A percentile compares a stretch with the other conserved stretches of the same genome.
Evolutionary conservation across 192 early-diverging fungal genomes (phyloP).

Genomic region (Linnemannia schmuckeri): DNA sequence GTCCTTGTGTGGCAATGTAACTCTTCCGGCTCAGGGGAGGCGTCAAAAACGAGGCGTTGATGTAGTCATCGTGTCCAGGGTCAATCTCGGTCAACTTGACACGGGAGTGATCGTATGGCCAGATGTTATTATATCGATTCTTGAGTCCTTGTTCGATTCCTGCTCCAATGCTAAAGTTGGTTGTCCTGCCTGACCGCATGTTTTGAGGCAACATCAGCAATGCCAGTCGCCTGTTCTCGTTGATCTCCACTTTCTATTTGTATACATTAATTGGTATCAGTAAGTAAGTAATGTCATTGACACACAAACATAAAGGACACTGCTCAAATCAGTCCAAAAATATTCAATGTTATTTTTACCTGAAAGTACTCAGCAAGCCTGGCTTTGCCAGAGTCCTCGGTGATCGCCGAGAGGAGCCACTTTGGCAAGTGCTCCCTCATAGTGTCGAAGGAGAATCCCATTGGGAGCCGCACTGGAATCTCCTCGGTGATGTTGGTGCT

Average conservation of each 20-base stretch:
- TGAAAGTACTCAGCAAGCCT: slow-evolving; percentile 56
- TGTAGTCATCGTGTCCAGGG: slow-evolving; percentile 54
- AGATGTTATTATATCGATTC: slow-evolving; percentile 90
- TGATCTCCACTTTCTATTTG: slow-evolving; percentile 70
- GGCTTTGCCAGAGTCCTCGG: slow-evolving; percentile 32
- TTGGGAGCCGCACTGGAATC: slow-evolving; percentile 67
- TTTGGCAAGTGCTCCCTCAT: slow-evolving; percentile 31
- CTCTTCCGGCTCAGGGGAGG: slow-evolving; percentile 46
- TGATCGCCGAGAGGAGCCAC: slow-evolving; percentile 31
- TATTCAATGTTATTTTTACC: slow-evolving; percentile 16
- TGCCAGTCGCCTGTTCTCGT: slow-evolving; percentile 78
- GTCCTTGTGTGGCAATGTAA: slow-evolving; percentile 79
- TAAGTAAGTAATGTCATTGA: slow-evolving; percentile 40
- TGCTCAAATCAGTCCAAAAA: background rate
- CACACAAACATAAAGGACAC: slow-evolving; percentile 17
- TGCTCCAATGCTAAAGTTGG: slow-evolving; percentile 80
- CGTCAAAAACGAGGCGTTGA: slow-evolving; percentile 58
- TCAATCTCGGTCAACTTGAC: slow-evolving; percentile 59
- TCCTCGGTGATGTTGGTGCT: slow-evolving; percentile 66
- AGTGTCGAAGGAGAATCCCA: slow-evolving; percentile 42
- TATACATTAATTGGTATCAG: slow-evolving; percentile 17
- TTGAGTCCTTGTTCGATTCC: slow-evolving; percentile 81
- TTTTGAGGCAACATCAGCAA: slow-evolving; percentile 75
- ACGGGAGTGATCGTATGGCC: slow-evolving; percentile 81
- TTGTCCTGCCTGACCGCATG: slow-evolving; percentile 63